Evolutionary conservation across 768 basidiomycete species (phyloP), one percentile per base, ranked within the genome.

Genomic region (Chalciporus pseudorubinellus): DNA sequence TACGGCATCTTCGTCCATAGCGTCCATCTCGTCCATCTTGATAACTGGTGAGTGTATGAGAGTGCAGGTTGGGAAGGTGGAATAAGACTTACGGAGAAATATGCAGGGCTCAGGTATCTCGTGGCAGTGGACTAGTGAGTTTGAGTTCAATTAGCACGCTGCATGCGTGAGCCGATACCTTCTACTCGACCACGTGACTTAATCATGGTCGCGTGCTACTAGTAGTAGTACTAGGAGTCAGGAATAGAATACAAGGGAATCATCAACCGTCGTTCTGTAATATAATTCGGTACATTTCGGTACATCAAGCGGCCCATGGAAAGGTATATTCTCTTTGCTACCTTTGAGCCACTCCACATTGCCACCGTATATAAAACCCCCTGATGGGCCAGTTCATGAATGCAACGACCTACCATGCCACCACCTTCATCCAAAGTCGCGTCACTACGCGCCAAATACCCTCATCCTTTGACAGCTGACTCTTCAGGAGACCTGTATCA

Each of bases 1-100:
- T 57, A 65, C 51, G 24, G 58, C 63, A 64, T 71, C 68, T 56
- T 60, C 66, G 53, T 69, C 69, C 69, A 69, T 70, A 34, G 58
- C 56, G 46, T 68, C 29, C 26, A 68, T 70, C 56, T 69, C n/a
- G 26, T 28, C 64, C 69, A 68, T 70, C 56, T 69, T 46, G 46
- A 39, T 34, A 45, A 39, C n/a, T 51, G 24, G 24, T 34, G 6
- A 28, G 31, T 16, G 12, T 16, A 28, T 14, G 6, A 16, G 45
- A 34, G 34, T 36, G 40, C 21, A 24, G 14, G 2, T 9, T 1
- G n/a, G 24, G 22, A 18, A 16, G 46, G 46, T 16, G 14, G 34
- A 36, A 16, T 36, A 39, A 45, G 43, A 39, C 13, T 46, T 54
- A 57, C 49, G 38, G 44, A 38, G 29, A 44, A 51, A 39, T 39